Percentiles rank a stretch among this genome's conserved stretches.
Evolutionary conservation across 768 basidiomycete genomes (phyloP).

Genomic region (Naganishia vaughanmartiniae): DNA sequence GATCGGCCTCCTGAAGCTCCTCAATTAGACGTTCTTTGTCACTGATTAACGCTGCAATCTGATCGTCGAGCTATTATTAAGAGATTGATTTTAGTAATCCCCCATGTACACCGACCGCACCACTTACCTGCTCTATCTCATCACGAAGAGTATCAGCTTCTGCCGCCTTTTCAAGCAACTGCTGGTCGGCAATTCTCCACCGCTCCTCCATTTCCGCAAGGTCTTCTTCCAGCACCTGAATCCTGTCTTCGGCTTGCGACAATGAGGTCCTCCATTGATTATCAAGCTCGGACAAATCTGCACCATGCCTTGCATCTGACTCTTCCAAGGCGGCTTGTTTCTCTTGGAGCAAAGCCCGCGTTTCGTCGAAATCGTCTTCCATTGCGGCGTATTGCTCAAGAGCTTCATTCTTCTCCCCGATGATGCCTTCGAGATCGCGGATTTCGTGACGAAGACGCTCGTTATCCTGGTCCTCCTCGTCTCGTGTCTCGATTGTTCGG

Average conservation of each 20-base stretch:
- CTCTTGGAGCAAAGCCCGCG: slow-evolving; percentile 58
- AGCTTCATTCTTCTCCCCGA: slow-evolving; percentile 69
- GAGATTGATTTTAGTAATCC: not conserved
- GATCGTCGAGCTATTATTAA: slow-evolving; percentile 5
- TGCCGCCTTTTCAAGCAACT: slow-evolving; percentile 72
- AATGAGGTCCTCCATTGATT: slow-evolving; percentile 3
- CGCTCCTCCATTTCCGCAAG: slow-evolving; percentile 29
- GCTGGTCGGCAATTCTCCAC: slow-evolving; percentile 47
- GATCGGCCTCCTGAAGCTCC: slow-evolving; percentile 21
- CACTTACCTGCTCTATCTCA: slow-evolving; percentile 16
- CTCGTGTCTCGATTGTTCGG: slow-evolving; percentile 37
- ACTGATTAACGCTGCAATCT: slow-evolving; percentile 27
- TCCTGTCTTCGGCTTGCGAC: slow-evolving; percentile 17
- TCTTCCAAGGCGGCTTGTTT: slow-evolving; percentile 46
- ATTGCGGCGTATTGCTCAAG: slow-evolving; percentile 66
- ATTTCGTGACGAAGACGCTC: slow-evolving; percentile 25
- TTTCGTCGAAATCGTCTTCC: slow-evolving; percentile 75
- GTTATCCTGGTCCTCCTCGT: slow-evolving; percentile 36
- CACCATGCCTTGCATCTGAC: slow-evolving; percentile 23
- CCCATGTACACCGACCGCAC: not conserved
- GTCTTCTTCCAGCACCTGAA: slow-evolving; percentile 23
- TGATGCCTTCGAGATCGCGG: slow-evolving; percentile 18
- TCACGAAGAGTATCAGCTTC: slow-evolving; percentile 57
- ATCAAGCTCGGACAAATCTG: slow-evolving; percentile 18
- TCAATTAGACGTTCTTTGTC: slow-evolving; percentile 41